phyloP scores from a whole-genome alignment of 2,329 filamentous ascomycete species.

The Fusarium sp. region DNA sequence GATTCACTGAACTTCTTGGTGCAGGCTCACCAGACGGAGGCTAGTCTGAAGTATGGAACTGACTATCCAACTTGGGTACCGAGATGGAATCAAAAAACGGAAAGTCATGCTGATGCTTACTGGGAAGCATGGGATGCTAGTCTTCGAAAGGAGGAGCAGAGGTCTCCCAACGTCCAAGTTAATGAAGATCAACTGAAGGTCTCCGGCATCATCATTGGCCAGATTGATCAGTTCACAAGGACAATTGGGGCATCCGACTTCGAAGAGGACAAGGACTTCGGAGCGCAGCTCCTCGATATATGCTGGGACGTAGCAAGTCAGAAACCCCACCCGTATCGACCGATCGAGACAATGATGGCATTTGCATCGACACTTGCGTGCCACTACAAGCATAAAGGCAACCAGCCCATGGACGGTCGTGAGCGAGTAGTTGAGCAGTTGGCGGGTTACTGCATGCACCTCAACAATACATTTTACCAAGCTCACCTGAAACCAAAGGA shows the following conservation, averaged over 20 bases:
- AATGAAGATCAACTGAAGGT: background rate
- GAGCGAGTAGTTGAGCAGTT: slow-evolving; percentile 10
- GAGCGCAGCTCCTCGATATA: background rate
- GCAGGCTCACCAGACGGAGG: background rate
- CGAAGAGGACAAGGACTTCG: background rate
- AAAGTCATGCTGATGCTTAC: slow-evolving; percentile 6
- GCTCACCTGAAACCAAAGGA: background rate
- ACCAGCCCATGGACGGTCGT: background rate
- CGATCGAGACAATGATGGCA: background rate
- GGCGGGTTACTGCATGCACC: slow-evolving; percentile 3
- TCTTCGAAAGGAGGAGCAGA: slow-evolving; percentile 1
- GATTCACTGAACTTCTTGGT: slow-evolving; percentile 12
- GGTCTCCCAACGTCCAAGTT: background rate
- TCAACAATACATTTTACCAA: background rate
- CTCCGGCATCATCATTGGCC: background rate
- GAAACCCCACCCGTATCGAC: background rate
- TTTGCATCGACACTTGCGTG: slow-evolving; percentile 9
- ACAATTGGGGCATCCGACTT: background rate
- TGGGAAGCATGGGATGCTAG: slow-evolving; percentile 22
- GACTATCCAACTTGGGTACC: slow-evolving; percentile 9
- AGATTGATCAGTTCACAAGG: slow-evolving; percentile 6
- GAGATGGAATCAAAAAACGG: slow-evolving; percentile 1
- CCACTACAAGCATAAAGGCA: background rate
- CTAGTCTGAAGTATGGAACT: background rate
- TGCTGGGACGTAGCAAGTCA: slow-evolving; percentile 4